phyloP scores from a whole-genome alignment of 495 filamentous ascomycete genomes.

The Collariella sp. region DNA sequence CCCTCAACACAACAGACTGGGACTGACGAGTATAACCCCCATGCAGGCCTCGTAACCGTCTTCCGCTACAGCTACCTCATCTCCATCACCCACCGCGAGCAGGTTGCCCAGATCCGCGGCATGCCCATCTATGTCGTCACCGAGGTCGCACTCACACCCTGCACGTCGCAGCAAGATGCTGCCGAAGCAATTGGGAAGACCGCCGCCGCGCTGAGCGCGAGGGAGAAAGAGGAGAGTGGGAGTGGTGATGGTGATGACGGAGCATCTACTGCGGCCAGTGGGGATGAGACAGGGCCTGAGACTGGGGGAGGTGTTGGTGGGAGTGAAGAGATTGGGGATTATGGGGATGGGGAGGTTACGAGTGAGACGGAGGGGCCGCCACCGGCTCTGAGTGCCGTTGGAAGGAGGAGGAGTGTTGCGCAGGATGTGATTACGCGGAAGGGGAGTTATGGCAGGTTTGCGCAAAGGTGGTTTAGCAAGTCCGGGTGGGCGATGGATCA shows the following conservation, averaged over 20 bases:
- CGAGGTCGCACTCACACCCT: constrained; percentile 79
- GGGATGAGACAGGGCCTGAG: constrained; percentile 30
- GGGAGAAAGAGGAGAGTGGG: constrained; percentile 18
- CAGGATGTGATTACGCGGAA: constrained; percentile 75
- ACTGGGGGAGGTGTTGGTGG: neutral
- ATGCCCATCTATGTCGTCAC: constrained; percentile 76
- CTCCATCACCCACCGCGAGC: constrained; percentile 69
- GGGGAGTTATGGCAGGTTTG: constrained; percentile 78
- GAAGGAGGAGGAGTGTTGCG: constrained; percentile 49
- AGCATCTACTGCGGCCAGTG: constrained; percentile 11
- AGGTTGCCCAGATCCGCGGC: constrained; percentile 79
- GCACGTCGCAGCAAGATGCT: constrained; percentile 67
- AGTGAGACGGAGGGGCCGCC: constrained; percentile 24
- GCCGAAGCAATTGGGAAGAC: constrained; percentile 59
- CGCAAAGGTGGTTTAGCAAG: constrained; percentile 79
- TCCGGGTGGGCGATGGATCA: constrained; percentile 63
- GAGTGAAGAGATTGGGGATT: constrained; percentile 26
- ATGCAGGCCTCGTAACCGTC: constrained; percentile 60
- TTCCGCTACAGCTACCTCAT: constrained; percentile 71
- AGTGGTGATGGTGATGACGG: constrained; percentile 15
- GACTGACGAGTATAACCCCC: neutral
- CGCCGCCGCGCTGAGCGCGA: constrained; percentile 35
- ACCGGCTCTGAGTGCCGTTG: constrained; percentile 31
- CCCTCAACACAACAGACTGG: neutral
- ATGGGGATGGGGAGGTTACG: constrained; percentile 25